These are phyloP conservation scores for Claviceps capensis DNA, from an alignment of 2,329 filamentous ascomycete genomes.

Conservation along the genomic window DNA sequence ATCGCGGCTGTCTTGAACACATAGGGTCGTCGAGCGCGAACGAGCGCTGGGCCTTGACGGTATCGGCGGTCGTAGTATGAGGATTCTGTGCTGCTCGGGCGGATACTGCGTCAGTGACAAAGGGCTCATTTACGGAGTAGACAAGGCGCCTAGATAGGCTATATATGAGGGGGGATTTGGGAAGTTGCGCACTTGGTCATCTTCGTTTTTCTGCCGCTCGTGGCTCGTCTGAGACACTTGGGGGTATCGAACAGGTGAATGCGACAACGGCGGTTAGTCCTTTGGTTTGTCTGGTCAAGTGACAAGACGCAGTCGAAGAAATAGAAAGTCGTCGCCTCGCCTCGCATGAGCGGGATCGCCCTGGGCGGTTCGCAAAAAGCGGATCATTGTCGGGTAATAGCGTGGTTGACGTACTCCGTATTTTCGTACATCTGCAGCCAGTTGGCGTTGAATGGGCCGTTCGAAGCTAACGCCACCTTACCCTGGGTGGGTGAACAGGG, in stretches of 20 bases:
- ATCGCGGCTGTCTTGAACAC: slow-evolving; percentile 69
- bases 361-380: neutral
- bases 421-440: neutral
- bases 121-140: too few relatives aligned
- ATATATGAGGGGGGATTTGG: neutral
- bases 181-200: slow-evolving; percentile 1
- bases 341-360: too few relatives aligned
- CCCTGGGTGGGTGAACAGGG: neutral
- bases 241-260: too few relatives aligned
- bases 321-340: too few relatives aligned
- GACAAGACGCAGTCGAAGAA: too few relatives aligned
- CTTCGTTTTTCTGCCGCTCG: neutral
- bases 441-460: too few relatives aligned
- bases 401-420: neutral
- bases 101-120: neutral
- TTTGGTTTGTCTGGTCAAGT: too few relatives aligned
- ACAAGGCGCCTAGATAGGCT: too few relatives aligned
- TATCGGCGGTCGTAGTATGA: slow-evolving; percentile 89
- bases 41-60: slow-evolving; percentile 74
- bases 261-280: too few relatives aligned
- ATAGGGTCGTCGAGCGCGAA: slow-evolving; percentile 84
- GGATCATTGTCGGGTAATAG: slow-evolving; percentile 4
- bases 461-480: neutral
- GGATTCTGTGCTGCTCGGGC: slow-evolving; percentile 27
- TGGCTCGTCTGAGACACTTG: too few relatives aligned